These are phyloP conservation scores for rapeseed (Brassica napus) DNA, from an alignment of 345 rosid genomes.

Conservation along the genomic window Da-Ae NC_063445.1:160501-161000, in stretches of 20 bases:
- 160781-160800: slow-evolving; percentile 96
- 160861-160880: too few species aligned
- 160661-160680: slow-evolving; percentile 81
- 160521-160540: neutral
- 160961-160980: too few species aligned
- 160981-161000: slow-evolving; percentile 10
- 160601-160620: slow-evolving; percentile 99
- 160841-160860: slow-evolving; percentile 97
- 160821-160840: slow-evolving; percentile 93
- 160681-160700: slow-evolving; percentile 29
- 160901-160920: too few species aligned
- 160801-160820: slow-evolving; percentile 93
- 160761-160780: slow-evolving; percentile 99
- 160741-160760: slow-evolving; percentile 96
- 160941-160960: too few species aligned
- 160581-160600: slow-evolving; percentile 99
- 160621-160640: slow-evolving; percentile 99
- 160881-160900: too few species aligned
- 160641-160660: slow-evolving; percentile 94
- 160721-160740: slow-evolving; percentile 27
- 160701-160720: slow-evolving; percentile 14
- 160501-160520: slow-evolving; percentile 16
- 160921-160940: too few species aligned
- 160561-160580: slow-evolving; percentile 74
- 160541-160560: slow-evolving; percentile 19